A percentile compares a stretch with the other conserved stretches of the same genome.
phyloP scores from a whole-genome alignment of 129 eudicot species.

The Flaveria sonorensis region DNA sequence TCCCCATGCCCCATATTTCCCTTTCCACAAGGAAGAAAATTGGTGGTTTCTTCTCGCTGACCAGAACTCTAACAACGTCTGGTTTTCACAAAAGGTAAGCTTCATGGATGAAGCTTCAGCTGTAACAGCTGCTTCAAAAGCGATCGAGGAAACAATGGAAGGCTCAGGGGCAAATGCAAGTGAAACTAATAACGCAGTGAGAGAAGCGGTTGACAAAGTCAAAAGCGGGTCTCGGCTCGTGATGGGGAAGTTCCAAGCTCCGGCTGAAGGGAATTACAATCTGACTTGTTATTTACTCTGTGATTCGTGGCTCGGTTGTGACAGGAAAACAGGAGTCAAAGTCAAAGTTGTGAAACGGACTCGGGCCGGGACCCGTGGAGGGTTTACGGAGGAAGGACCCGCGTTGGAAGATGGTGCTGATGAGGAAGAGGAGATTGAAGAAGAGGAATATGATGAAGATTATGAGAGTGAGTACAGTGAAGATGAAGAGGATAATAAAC shows the following conservation, averaged over 20 bases:
- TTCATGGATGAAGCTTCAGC: slow-evolving; percentile 86
- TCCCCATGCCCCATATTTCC: slow-evolving; percentile 87
- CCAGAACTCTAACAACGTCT: slow-evolving; percentile 62
- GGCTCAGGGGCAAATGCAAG: slow-evolving; percentile 54
- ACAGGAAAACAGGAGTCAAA: slow-evolving; percentile 60
- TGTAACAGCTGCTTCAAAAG: slow-evolving; percentile 62
- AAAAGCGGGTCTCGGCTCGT: slow-evolving; percentile 73
- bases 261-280: slow-evolving; percentile 72
- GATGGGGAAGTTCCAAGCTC: slow-evolving; percentile 86
- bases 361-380: slow-evolving; percentile 80
- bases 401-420: slow-evolving; percentile 56
- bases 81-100: slow-evolving; percentile 82
- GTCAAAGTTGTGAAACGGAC: slow-evolving; percentile 70
- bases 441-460: slow-evolving; percentile 73
- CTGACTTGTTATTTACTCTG: slow-evolving; percentile 68
- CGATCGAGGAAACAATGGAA: slow-evolving; percentile 79
- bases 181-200: slow-evolving; percentile 60
- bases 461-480: slow-evolving; percentile 95
- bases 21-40: slow-evolving; percentile 84
- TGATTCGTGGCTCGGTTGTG: slow-evolving; percentile 95
- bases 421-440: slow-evolving; percentile 82
- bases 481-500: slow-evolving; percentile 65
- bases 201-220: slow-evolving; percentile 72
- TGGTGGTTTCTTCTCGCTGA: slow-evolving; percentile 88
- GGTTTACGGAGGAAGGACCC: slow-evolving; percentile 56